Evolutionary conservation across 1,284 basidiomycete genomes (phyloP), one percentile per base, ranked within the genome.

Genomic region (Fomitopsis schrenkii): DNA sequence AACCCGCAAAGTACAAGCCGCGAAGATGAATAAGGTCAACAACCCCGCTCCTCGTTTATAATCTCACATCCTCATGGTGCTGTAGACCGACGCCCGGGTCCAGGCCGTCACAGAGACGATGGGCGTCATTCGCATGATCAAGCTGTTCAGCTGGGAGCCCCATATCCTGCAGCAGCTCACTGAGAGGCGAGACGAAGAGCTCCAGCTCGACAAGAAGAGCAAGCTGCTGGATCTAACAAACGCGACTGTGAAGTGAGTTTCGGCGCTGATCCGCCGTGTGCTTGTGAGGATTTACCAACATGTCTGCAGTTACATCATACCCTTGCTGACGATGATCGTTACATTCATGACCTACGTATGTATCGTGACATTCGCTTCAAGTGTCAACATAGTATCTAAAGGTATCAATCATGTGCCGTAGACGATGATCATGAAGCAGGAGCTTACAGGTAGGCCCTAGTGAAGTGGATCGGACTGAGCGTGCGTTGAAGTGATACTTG

Each of bases 291-390:
- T 67, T 7, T 70, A 72, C 72, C 61, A 5, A 44, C 28, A 26
- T 45, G 3, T 3, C 1, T 0, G 14, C 63, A 89, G 86, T 71
- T 83, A 79, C 64, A 57, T 85, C 45, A 83, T 91, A 41, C 88
- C 91, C 0, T 75, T 88, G 4, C 64, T 86, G 41, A 86, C 84
- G 15, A 92, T 91, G 83, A 69, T 86, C 41, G 79, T 80, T 19
- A 90, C 90, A 0, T 93, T 86, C 70, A 80, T 81, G 7, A 82
- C 84, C 40, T 90, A 83, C 67, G 75, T 77, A 60, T 57, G 74
- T 68, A 19, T 8, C 1, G 8, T 15, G 26, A 22, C 12, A 33
- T 33, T 30, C 50, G 6, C 9, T 33, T 6, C 1, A 8, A 50
- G 15, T 22, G 9, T 5, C 33, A 17, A 35, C 33, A 14, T 9